Percentiles rank a stretch among this genome's conserved stretches.
Conservation (phyloP, 2,329 filamentous ascomycete genomes). For the Ceratocystis papillata region DNA sequence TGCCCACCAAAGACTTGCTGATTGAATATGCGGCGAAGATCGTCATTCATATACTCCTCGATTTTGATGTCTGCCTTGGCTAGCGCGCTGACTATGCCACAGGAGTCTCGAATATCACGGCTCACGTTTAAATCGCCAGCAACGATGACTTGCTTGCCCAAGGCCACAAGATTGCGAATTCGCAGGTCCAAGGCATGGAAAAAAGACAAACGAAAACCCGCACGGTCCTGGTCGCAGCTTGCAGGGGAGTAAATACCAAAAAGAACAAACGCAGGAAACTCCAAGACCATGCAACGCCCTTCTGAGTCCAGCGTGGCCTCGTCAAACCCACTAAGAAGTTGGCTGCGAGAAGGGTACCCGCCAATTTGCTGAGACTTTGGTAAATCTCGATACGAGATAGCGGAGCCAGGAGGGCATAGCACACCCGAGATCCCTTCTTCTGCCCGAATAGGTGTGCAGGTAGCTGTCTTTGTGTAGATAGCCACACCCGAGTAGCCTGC, state of each 20-base stretch:
- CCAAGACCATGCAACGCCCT: slow-evolving; percentile 79
- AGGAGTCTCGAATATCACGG: slow-evolving; percentile 60
- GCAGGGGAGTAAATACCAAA: slow-evolving; percentile 89
- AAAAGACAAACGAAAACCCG: slow-evolving; percentile 73
- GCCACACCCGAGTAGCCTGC: slow-evolving; percentile 89
- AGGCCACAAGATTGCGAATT: slow-evolving; percentile 67
- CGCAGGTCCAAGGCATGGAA: slow-evolving; percentile 69
- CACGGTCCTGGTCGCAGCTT: slow-evolving; percentile 70
- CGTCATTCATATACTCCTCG: slow-evolving; percentile 61
- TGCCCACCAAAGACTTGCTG: slow-evolving; percentile 65
- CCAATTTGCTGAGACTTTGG: slow-evolving; percentile 68
- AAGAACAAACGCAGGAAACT: slow-evolving; percentile 90
- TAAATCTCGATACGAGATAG: slow-evolving; percentile 61
- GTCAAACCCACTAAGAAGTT: slow-evolving; percentile 56
- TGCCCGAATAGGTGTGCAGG: slow-evolving; percentile 74
- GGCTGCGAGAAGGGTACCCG: slow-evolving; percentile 65
- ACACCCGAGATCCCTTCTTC: slow-evolving; percentile 89
- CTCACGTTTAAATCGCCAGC: slow-evolving; percentile 82
- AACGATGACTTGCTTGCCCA: slow-evolving; percentile 76
- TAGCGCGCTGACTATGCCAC: slow-evolving; percentile 60
- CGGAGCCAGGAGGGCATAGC: slow-evolving; percentile 58
- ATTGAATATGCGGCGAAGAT: slow-evolving; percentile 69
- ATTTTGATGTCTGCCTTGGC: slow-evolving; percentile 57
- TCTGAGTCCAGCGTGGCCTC: slow-evolving; percentile 71
- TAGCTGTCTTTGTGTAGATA: slow-evolving; percentile 82